Conservation (phyloP, 2,329 filamentous ascomycete genomes). For the Nemania sp. region DNA sequence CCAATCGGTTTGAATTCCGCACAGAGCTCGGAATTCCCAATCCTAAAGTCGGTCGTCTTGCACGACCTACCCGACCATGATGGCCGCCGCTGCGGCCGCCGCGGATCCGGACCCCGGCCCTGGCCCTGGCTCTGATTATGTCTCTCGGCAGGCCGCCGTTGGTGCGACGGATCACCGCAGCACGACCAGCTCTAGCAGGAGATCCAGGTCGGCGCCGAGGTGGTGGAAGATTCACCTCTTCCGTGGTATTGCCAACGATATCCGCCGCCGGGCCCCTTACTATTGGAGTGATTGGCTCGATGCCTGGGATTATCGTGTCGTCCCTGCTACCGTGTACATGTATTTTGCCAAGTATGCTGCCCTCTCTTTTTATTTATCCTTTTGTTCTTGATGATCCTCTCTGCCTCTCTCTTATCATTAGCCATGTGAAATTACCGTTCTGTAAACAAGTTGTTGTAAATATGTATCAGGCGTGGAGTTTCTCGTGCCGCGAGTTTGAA, state of each 20-base stretch:
- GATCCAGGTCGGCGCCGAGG: conserved; percentile 1
- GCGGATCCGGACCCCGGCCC: not conserved
- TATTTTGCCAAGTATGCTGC: conserved; percentile 82
- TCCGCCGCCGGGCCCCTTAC: conserved; percentile 73
- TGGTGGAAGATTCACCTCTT: conserved; percentile 81
- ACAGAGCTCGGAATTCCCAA: not conserved
- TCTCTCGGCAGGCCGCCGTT: too few relatives aligned
- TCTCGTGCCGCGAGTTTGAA: not conserved
- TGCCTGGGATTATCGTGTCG: conserved; percentile 87
- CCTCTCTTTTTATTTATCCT: not conserved
- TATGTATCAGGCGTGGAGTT: too few relatives aligned
- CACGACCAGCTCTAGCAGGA: conserved; percentile 5
- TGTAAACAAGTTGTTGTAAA: too few relatives aligned
- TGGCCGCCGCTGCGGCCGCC: not conserved
- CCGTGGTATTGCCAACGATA: conserved; percentile 77
- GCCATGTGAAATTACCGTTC: too few relatives aligned
- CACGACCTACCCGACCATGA: not conserved
- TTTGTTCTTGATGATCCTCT: not conserved
- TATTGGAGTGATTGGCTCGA: conserved; percentile 84
- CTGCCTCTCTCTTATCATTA: too few relatives aligned
- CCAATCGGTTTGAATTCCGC: not conserved
- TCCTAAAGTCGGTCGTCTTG: not conserved
- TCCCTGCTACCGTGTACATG: conserved; percentile 89
- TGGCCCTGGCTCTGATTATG: too few relatives aligned
- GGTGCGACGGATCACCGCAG: conserved; percentile 8